These are phyloP conservation scores for Penicillium sumatraense DNA, from an alignment of 2,329 filamentous ascomycete species.

Conservation along the genomic window DNA sequence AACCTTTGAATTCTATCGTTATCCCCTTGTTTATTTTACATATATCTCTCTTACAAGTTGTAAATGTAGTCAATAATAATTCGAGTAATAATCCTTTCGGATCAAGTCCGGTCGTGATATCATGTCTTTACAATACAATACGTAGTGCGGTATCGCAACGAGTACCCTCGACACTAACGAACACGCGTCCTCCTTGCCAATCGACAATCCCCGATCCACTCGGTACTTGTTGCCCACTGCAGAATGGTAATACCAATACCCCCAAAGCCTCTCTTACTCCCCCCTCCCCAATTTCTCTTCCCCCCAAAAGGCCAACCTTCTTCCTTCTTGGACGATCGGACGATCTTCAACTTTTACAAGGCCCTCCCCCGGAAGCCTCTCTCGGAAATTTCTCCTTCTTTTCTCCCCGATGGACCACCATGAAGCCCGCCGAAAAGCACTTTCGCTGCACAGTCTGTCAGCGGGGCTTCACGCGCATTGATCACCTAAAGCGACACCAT, in stretches of 20 bases:
- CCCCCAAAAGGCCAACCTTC: constrained; percentile 5
- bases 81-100: not conserved
- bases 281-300: constrained; percentile 7
- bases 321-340: constrained; percentile 20
- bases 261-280: constrained; percentile 5
- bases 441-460: constrained; percentile 51
- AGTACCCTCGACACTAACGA: not conserved
- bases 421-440: constrained; percentile 46
- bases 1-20: too few relatives aligned
- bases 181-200: not conserved
- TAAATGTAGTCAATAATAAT: not conserved
- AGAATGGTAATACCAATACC: constrained; percentile 13
- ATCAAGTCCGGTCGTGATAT: constrained; percentile 1
- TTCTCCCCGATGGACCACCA: constrained; percentile 37
- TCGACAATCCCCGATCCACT: not conserved
- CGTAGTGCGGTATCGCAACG: not conserved
- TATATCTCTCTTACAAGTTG: too few relatives aligned
- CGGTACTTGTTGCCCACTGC: not conserved
- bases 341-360: not conserved
- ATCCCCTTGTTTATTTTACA: too few relatives aligned
- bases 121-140: constrained; percentile 6
- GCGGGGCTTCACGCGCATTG: constrained; percentile 52
- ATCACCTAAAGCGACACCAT: constrained; percentile 54
- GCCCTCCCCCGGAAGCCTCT: too few relatives aligned
- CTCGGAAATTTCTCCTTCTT: constrained; percentile 27